These are phyloP conservation scores for Alternaria gansuensis DNA, from an alignment of 2,329 filamentous ascomycete genomes.

Conservation along the genomic window DNA sequence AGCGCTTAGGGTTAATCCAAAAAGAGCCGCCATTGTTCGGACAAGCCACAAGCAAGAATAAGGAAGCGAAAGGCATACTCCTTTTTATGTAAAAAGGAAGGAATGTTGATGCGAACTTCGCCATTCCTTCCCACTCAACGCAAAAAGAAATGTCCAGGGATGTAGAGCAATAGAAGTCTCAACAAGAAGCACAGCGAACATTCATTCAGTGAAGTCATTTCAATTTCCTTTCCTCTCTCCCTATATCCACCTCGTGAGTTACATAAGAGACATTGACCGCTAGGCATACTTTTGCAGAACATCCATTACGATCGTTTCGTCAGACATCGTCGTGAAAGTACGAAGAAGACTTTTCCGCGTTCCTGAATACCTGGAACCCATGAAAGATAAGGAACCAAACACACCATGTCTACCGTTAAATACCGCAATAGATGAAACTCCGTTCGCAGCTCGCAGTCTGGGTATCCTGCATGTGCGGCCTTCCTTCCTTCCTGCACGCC, in stretches of 20 bases:
- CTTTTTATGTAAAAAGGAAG: no score
- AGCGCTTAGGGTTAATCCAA: no score
- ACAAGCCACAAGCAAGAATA: no score
- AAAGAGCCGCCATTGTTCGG: no score
- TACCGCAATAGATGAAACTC: slow-evolving; percentile 45
- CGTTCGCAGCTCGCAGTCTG: slow-evolving; percentile 43
- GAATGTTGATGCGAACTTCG: not conserved
- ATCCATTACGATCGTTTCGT: slow-evolving; percentile 40
- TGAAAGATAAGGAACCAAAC: slow-evolving; percentile 44
- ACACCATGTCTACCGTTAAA: slow-evolving; percentile 50
- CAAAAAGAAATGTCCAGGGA: no score
- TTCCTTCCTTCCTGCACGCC: slow-evolving; percentile 31
- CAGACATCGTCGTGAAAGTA: slow-evolving; percentile 44
- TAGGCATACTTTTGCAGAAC: slow-evolving; percentile 36
- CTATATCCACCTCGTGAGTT: slow-evolving; percentile 27
- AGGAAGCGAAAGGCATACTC: no score
- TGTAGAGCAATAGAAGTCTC: not conserved
- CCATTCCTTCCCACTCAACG: not conserved
- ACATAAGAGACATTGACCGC: slow-evolving; percentile 35
- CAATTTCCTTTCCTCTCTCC: slow-evolving; percentile 33
- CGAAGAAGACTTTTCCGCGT: slow-evolving; percentile 40
- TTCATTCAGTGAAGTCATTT: slow-evolving; percentile 21
- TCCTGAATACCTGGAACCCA: slow-evolving; percentile 38
- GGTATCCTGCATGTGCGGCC: slow-evolving; percentile 44
- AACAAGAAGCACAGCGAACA: not conserved